Base-by-base conservation (phyloP, 106 monocot species). In the Phalaenopsis equestris region DNA sequence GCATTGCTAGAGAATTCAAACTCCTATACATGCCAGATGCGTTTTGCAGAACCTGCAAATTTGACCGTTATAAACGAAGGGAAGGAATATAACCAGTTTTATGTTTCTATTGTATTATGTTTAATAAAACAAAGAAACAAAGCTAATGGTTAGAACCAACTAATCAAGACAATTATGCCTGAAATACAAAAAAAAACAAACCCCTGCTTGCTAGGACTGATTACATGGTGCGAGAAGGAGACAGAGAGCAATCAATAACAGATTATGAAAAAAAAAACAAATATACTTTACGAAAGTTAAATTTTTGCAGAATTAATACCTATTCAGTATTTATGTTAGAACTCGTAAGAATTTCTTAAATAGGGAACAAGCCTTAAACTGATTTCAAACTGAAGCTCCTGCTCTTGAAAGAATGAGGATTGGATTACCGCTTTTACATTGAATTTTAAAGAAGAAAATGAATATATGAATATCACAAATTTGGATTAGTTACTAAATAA, bases 1-100 rank as follows among this genome's bases (percentile, higher is more conserved):
- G 87, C 92, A 98, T 94, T 41, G 97, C 97, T 67, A 98, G 82
- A 38, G 94, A 89, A 77, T 98, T 98, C 64, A 94, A 80, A 78
- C 81, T 98, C 86, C 92, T 87, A 74, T 98, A 98, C 94, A 92
- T 98, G 75, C 92, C 94, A 68, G 90, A 91, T 75, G 94, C 97
- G 80, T 81, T 98, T 82, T 91, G 89, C 11, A 98, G 85, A 81
- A 89, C 94, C 97, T 98, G 75, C 38, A 52, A 52, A 15, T 52
- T 30, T 52, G 52, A 52, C 64, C 85, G 38, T 64, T 76, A 61
- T n/a, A 19, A 49, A 55, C 12, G 56, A 37, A 80, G 43, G 45
- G 72, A 57, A 17, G 45, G 72, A 57, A 17, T 38, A 81, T 8
- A 64, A 64, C 67, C 17, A 42, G 36, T 19, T 82, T 15, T 42